Base-by-base conservation (phyloP, 192 early-diverging fungal genomes). In the Coemansia sp. region DNA sequence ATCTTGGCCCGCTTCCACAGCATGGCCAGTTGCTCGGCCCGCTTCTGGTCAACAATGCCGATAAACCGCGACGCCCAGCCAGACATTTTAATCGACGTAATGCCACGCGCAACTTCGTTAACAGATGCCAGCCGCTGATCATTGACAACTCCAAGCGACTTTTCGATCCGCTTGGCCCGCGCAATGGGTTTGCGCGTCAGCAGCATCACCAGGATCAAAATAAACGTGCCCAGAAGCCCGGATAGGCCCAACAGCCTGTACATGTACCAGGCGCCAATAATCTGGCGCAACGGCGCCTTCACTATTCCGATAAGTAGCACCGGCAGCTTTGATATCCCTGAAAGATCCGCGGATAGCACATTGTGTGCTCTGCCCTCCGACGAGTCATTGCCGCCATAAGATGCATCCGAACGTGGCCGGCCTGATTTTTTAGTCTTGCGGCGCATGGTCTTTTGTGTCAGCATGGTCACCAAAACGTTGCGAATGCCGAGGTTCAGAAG, bases 11-110 rank as follows among this genome's bases (percentile, higher is more conserved):
- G 50, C 38, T 67, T 45, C 67, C 72, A 70, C 51, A 87, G 67
- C 7, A 56, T 55, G 23, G 61, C 55, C 21, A 89, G 50, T 64
- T 91, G 87, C 30, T 61, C 66, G 8, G 75, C 74, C 26, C 87
- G 80, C 7, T 75, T 73, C 8, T 74, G 69, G 17, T 81, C 81
- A n/a, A 95, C 76, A 40, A 84, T 80, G n/a, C 79, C 67, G 40
- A 84, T 69, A 58, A 96, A 91, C 40, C 79, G 78, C 7, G 74
- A 47, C 53, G 87, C 88, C 90, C 90, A 92, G n/a, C 84, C 87
- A 78, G 87, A 89, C 66, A 95, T 81, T 63, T 97, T 97, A 36
- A 97, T 82, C 30, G 94, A 86, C 19, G 89, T 76, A 29, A 97
- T 94, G 14, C 90, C 92, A 53, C 87, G 81, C 20, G 92, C 64